Evolutionary conservation across 495 filamentous ascomycete species (phyloP).

Genomic region (Penicillium salamii): DNA sequence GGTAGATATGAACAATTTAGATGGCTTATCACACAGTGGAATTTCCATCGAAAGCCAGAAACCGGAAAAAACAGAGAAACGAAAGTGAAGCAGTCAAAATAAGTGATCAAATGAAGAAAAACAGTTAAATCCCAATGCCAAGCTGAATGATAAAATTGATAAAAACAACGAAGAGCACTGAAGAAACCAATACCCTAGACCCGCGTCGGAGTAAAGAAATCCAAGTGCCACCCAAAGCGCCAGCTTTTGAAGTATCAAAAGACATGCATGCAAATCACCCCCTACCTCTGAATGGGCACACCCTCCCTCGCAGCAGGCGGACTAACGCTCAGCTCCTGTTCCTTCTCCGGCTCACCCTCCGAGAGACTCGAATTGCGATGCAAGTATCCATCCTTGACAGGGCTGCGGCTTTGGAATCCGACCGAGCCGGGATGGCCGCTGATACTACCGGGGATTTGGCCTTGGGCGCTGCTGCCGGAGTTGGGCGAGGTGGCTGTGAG

Average conservation of each 20-base stretch:
- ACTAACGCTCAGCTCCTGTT: slow-evolving; percentile 40
- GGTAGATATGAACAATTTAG: not conserved
- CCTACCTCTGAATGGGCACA: slow-evolving; percentile 60
- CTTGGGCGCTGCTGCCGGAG: slow-evolving; percentile 39
- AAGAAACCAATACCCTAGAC: no score
- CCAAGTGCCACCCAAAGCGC: slow-evolving; percentile 41
- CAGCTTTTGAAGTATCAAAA: slow-evolving; percentile 37
- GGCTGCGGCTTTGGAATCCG: slow-evolving; percentile 65
- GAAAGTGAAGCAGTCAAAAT: no score
- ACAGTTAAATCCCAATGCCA: not conserved
- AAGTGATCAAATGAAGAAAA: no score
- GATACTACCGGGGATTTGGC: slow-evolving; percentile 45
- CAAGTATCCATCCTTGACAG: slow-evolving; percentile 83
- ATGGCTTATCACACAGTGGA: not conserved
- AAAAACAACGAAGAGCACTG: no score
- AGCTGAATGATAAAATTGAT: not conserved
- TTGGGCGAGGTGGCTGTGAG: slow-evolving; percentile 71
- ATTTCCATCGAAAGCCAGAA: not conserved
- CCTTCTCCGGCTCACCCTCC: slow-evolving; percentile 49
- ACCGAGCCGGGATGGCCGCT: slow-evolving; percentile 46
- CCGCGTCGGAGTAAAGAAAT: no score
- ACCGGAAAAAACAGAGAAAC: no score
- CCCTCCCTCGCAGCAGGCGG: slow-evolving; percentile 51
- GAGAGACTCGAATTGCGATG: slow-evolving; percentile 73
- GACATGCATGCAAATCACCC: slow-evolving; percentile 8